Base-by-base conservation (phyloP, 768 basidiomycete species). In the Galerina marginata region DNA sequence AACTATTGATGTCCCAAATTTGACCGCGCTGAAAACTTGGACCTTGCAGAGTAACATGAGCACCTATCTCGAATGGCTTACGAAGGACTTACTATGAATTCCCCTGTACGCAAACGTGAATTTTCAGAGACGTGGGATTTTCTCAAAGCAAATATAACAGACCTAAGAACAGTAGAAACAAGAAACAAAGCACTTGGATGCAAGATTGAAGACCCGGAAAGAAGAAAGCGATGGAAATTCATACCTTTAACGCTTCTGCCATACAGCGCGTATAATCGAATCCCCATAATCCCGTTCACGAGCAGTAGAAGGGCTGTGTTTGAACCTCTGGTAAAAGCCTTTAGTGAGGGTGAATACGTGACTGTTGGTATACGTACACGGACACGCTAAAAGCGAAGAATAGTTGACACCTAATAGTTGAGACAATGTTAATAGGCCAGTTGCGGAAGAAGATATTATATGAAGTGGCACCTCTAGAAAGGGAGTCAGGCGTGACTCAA, bases 201-300 rank as follows among this genome's bases (percentile, higher is more conserved):
- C 6, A 14, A 26, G 15, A 25, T 47, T 11, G 29, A 33, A 53
- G 38, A 42, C 23, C 5, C 23, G 23, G 29, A 15, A 12, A 20
- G 37, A 26, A 53, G n/a, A 7, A 10, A 16, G 14, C 2, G 14
- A 38, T 4, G 12, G 42, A 9, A 15, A 14, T 14, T 1, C 23
- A 11, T 26, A 53, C 51, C 51, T 53, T 26, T 53, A 14, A 25
- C 29, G 39, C 23, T 53, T 38, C 42, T 23, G 10, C 51, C 51
- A 53, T 53, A 53, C 12, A 53, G 38, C 39, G 51, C 51, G 11
- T 53, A 53, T 42, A 53, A 53, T 53, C 51, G 37, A 26, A 53
- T 42, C 15, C 39, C 51, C 14, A 53, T 38, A 3, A 53, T 53
- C 12, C 38, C 51, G 14, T 53, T 26, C 10, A 53, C 51, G 29